These are phyloP conservation scores for Epichloe coenophiala DNA, from an alignment of 2,329 filamentous ascomycete species.

Conservation along the genomic window DNA sequence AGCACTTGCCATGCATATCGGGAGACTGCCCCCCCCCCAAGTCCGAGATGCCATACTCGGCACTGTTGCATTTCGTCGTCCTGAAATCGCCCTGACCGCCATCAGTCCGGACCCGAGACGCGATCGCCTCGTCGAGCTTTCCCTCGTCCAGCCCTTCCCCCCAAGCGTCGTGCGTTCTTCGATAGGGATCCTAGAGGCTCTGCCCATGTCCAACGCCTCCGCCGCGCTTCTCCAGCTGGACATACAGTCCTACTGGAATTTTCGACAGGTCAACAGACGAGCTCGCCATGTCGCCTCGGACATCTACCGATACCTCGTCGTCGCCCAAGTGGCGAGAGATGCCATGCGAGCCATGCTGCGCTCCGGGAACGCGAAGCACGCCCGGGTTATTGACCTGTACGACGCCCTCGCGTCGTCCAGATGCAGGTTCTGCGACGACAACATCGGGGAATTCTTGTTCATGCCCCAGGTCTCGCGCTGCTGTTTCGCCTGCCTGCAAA, in stretches of 20 bases:
- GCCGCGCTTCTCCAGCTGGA: not conserved
- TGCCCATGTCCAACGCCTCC: not conserved
- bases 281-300: not conserved
- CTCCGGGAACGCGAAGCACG: not conserved
- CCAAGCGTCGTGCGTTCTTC: not conserved
- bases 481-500: constrained; percentile 1
- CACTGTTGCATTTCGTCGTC: not conserved
- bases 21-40: too few relatives aligned
- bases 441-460: constrained; percentile 2
- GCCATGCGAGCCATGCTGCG: not conserved
- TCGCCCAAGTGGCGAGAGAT: not conserved
- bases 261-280: constrained; percentile 3
- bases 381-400: not conserved
- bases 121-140: not conserved
- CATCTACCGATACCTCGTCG: not conserved
- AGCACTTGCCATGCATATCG: too few relatives aligned
- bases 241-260: constrained; percentile 1
- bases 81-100: not conserved
- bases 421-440: not conserved
- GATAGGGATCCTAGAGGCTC: not conserved
- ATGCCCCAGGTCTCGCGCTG: constrained; percentile 1
- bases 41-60: not conserved
- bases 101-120: not conserved
- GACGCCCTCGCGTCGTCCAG: not conserved
- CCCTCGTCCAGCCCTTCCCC: not conserved